Percentiles rank a stretch among this genome's conserved stretches.
These are phyloP conservation scores for Flaveria trinervia DNA, from an alignment of 129 eudicot species.

Conservation along the genomic window DNA sequence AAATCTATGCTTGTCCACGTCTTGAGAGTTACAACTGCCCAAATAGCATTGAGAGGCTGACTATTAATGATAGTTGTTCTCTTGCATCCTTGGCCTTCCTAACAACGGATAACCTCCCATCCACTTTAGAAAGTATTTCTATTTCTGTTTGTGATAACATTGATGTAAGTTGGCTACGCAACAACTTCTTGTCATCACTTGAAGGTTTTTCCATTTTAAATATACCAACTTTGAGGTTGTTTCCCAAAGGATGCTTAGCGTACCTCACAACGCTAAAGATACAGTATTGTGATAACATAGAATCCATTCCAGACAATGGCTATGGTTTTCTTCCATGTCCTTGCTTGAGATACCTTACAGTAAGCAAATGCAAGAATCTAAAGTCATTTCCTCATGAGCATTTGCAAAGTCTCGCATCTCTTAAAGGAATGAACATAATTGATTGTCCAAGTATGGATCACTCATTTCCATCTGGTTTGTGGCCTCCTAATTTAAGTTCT, in stretches of 20 bases:
- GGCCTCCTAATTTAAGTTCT: constrained; percentile 20
- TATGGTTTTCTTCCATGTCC: constrained; percentile 19
- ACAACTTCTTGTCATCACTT: constrained; percentile 28
- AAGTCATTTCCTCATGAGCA: constrained; percentile 33
- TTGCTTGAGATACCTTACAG: constrained; percentile 17
- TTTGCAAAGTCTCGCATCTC: constrained; percentile 17
- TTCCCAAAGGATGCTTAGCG: constrained; percentile 19
- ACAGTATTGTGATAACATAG: constrained; percentile 18
- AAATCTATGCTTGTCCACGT: background rate
- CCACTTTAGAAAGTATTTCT: background rate
- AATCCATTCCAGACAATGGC: constrained; percentile 31
- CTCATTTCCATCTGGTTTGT: constrained; percentile 24
- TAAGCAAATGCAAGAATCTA: constrained; percentile 13
- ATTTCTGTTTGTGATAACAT: background rate
- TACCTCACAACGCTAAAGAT: constrained; percentile 10
- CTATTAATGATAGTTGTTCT: background rate
- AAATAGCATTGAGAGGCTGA: constrained; percentile 22
- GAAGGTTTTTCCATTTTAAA: background rate
- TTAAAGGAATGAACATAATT: background rate
- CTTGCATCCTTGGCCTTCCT: constrained; percentile 19
- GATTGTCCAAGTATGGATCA: constrained; percentile 17
- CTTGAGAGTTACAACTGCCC: constrained; percentile 25
- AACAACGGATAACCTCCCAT: background rate
- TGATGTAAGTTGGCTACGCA: constrained; percentile 17
- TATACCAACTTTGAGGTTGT: background rate